Evolutionary conservation across 768 basidiomycete species (phyloP), one percentile per base, ranked within the genome.

Genomic region (Pholiota conissans): DNA sequence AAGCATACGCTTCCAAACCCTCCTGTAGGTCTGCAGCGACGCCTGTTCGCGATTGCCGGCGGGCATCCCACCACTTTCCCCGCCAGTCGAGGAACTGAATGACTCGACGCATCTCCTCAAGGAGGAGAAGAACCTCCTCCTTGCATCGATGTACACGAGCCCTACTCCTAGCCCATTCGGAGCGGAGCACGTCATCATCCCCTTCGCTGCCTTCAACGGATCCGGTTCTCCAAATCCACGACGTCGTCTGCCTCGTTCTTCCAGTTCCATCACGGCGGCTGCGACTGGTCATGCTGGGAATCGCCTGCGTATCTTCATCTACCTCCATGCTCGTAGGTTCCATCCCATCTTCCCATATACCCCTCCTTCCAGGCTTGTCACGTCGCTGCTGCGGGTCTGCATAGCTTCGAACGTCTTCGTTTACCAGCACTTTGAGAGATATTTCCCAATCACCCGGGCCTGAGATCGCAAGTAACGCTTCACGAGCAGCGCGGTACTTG

Each of bases 101-200:
- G 2, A 57, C 60, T 9, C 60, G 37, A 1, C 57, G 48, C 63
- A 69, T 68, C 45, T 68, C 67, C 35, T 68, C 67, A 34, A 48
- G 52, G 2, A 67, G 16, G 10, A 63, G 55, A 24, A 45, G 20
- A 0, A 68, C 63, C 42, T 68, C 63, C 49, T 68, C 61, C 14
- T 18, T 47, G n/a, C n/a, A n/a, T n/a, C n/a, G n/a, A n/a, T n/a
- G n/a, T n/a, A n/a, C n/a, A n/a, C n/a, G n/a, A n/a, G 5, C 57
- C 20, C 63, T 29, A 40, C 60, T 61, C 32, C 59, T 59, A 1
- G 58, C 63, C 63, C 63, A 64, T 35, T 64, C 58, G 5, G 47
- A 16, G 5, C 51, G 47, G 3, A 64, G 51, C 13, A 61, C 34
- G 16, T 60, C 52, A 39, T 61, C 55, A 32, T 14, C 18, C 18